Evolutionary conservation across 345 rosid genomes (phyloP).

Genomic region (Excoecaria agallocha): DNA sequence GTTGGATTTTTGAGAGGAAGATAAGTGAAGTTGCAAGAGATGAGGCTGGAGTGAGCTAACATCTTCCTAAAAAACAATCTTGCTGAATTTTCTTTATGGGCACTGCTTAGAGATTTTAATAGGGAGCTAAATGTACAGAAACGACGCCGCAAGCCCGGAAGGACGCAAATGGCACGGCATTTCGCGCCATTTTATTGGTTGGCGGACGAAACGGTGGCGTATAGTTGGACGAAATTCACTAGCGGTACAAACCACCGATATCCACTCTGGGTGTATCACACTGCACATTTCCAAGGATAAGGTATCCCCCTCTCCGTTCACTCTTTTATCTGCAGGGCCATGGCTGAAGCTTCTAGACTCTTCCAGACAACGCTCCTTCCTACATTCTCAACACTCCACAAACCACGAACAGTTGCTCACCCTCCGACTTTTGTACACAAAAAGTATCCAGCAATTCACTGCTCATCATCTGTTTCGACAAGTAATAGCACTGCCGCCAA

Average conservation of each 20-base stretch:
- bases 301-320: slow-evolving; percentile 1
- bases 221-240: too few relatives aligned
- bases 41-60: slow-evolving; percentile 39
- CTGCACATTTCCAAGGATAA: neutral
- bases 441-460: slow-evolving; percentile 29
- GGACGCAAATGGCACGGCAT: too few relatives aligned
- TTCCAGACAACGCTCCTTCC: slow-evolving; percentile 51
- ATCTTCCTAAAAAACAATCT: slow-evolving; percentile 22
- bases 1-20: slow-evolving; percentile 31
- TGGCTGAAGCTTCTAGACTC: slow-evolving; percentile 63
- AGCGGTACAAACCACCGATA: slow-evolving; percentile 10
- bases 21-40: slow-evolving; percentile 53
- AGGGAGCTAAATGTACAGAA: neutral
- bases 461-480: slow-evolving; percentile 48
- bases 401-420: slow-evolving; percentile 15
- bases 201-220: too few relatives aligned
- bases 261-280: neutral
- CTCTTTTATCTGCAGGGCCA: slow-evolving; percentile 24
- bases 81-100: neutral
- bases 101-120: neutral
- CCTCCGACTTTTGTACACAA: slow-evolving; percentile 24
- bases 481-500: slow-evolving; percentile 28
- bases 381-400: slow-evolving; percentile 38
- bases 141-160: slow-evolving; percentile 4
- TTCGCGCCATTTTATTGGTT: too few relatives aligned